These are phyloP conservation scores for Pyrenophora tritici-repentis DNA, from an alignment of 2,329 filamentous ascomycete genomes.

Conservation along the genomic window DNA sequence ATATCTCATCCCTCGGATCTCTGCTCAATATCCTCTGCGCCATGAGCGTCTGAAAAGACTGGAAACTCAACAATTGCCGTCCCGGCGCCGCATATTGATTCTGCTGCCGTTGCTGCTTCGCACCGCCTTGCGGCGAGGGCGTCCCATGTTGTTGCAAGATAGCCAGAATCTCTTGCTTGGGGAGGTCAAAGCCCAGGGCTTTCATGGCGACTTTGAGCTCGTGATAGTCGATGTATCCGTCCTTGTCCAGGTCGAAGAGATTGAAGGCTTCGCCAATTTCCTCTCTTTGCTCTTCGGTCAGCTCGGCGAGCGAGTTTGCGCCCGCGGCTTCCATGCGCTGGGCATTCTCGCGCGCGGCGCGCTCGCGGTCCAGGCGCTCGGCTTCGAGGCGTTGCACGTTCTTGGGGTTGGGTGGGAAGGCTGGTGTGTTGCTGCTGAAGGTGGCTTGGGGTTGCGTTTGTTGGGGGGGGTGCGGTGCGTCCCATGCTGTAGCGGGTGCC, in stretches of 20 bases:
- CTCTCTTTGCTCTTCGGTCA: constrained; percentile 88
- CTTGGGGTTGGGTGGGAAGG: constrained; percentile 51
- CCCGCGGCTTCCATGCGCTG: constrained; percentile 52
- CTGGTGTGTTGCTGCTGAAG: constrained; percentile 37
- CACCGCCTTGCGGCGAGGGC: constrained; percentile 6
- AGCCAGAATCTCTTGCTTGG: constrained; percentile 81
- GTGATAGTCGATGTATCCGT: constrained; percentile 93
- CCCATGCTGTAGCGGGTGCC: constrained; percentile 59
- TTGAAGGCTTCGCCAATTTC: constrained; percentile 97
- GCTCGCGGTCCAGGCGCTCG: constrained; percentile 49
- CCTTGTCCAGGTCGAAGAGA: constrained; percentile 96
- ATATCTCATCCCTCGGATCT: constrained; percentile 88
- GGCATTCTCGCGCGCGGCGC: constrained; percentile 42
- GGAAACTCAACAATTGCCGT: constrained; percentile 73
- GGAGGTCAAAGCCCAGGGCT: constrained; percentile 89
- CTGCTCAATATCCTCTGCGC: constrained; percentile 79
- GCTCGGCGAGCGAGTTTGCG: constrained; percentile 56
- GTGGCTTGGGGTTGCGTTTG: constrained; percentile 26
- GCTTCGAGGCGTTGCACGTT: constrained; percentile 49
- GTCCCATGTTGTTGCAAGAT: constrained; percentile 79
- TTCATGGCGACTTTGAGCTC: constrained; percentile 97
- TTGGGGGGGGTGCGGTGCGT: constrained; percentile 33
- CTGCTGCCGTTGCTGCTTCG: constrained; percentile 7
- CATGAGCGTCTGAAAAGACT: constrained; percentile 73
- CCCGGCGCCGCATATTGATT: constrained; percentile 32